Conservation (phyloP, 495 filamentous ascomycete genomes). For the Bombardia bombarda region DNA sequence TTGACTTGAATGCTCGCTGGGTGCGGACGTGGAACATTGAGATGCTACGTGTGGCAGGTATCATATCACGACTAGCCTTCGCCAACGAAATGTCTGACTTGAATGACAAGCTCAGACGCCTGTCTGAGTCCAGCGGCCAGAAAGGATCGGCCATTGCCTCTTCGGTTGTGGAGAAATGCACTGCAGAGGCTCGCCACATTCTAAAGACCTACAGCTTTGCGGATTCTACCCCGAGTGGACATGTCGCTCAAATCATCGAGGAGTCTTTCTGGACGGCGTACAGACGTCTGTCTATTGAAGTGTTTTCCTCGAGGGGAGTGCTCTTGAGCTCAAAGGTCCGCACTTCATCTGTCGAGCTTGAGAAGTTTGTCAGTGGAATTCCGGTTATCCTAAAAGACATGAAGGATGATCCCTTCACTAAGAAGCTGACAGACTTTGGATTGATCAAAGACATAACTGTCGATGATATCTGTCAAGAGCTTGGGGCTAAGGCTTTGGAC, state of each 20-base stretch:
- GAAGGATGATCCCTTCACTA: conserved; percentile 59
- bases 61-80: conserved; percentile 83
- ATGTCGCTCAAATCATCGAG: conserved; percentile 76
- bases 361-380: conserved; percentile 80
- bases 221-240: conserved; percentile 78
- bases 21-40: conserved; percentile 96
- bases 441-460: conserved; percentile 79
- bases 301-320: conserved; percentile 81
- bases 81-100: conserved; percentile 75
- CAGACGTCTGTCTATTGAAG: conserved; percentile 70
- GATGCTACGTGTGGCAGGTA: conserved; percentile 83
- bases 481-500: conserved; percentile 67
- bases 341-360: conserved; percentile 69
- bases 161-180: conserved; percentile 53
- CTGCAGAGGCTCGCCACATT: conserved; percentile 74
- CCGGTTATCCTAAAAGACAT: conserved; percentile 76
- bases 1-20: conserved; percentile 91
- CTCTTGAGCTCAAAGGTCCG: conserved; percentile 70
- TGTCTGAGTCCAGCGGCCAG: conserved; percentile 34
- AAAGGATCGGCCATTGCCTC: conserved; percentile 36
- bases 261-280: conserved; percentile 93
- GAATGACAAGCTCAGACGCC: conserved; percentile 44
- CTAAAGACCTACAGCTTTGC: conserved; percentile 73
- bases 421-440: conserved; percentile 67
- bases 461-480: conserved; percentile 72